Conservation (phyloP, 441 rosid species). For the Lepidium campestre region DNA sequence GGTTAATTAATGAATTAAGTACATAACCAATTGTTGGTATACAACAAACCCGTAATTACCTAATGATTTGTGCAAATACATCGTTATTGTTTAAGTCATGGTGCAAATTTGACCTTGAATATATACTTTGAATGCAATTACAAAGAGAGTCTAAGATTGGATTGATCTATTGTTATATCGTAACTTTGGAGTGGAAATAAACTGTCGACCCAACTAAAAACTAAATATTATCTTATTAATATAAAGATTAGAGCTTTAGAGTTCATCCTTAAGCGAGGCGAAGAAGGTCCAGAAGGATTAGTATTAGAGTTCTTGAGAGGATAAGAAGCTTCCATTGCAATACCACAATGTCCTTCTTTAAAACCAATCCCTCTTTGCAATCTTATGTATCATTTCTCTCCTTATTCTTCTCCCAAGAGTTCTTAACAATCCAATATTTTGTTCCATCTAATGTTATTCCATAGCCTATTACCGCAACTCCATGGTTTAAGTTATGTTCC, state of each 20-base stretch:
- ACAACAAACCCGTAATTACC: no score
- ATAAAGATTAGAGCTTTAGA: conserved; percentile 33
- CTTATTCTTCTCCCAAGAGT: conserved; percentile 34
- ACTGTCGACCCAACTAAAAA: no score
- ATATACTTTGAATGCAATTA: no score
- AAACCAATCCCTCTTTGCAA: conserved; percentile 22
- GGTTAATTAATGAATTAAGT: no score
- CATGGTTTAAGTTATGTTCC: conserved; percentile 30
- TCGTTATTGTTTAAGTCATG: no score
- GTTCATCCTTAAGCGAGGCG: conserved; percentile 55
- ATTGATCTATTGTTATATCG: no score
- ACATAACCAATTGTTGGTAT: no score
- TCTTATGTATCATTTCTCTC: conserved; percentile 27
- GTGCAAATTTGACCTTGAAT: no score
- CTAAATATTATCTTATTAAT: background rate
- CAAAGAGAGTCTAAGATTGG: no score
- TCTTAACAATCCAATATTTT: conserved; percentile 32
- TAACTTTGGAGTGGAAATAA: no score
- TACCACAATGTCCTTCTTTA: conserved; percentile 27
- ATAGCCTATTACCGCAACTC: conserved; percentile 30
- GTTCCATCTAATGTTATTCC: conserved; percentile 27
- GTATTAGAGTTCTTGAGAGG: conserved; percentile 46
- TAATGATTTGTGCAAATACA: no score
- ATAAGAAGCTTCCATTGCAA: conserved; percentile 32
- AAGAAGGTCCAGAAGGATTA: conserved; percentile 34